A percentile compares a stretch with the other conserved stretches of the same genome.
These are phyloP conservation scores for Cucumis cinereus DNA, from an alignment of 306 rosid species.

Conservation along the genomic window DNA sequence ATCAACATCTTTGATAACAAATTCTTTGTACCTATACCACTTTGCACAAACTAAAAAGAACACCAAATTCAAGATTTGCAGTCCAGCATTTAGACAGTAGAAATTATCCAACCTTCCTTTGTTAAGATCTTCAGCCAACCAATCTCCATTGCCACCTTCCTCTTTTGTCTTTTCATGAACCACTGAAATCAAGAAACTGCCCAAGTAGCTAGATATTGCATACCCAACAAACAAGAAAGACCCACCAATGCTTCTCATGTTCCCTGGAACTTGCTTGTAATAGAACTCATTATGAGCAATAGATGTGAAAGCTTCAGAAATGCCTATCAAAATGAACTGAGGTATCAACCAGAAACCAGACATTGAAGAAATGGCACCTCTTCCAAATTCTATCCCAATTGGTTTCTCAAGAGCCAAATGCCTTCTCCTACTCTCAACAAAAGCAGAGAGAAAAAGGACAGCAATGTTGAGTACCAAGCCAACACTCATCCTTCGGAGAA, in stretches of 20 bases:
- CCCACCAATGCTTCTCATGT: conserved; percentile 30
- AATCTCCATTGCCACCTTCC: conserved; percentile 7
- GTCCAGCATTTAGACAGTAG: conserved; percentile 29
- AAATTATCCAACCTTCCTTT: too few relatives aligned
- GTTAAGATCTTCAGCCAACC: conserved; percentile 38
- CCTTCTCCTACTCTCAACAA: conserved; percentile 23
- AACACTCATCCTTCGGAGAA: conserved; percentile 29
- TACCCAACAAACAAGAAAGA: conserved; percentile 19
- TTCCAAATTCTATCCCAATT: background rate
- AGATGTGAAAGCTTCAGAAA: conserved; percentile 18
- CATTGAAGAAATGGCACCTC: conserved; percentile 25
- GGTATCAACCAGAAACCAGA: conserved; percentile 28
- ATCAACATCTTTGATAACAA: background rate
- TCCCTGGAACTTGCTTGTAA: conserved; percentile 28
- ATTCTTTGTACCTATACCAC: conserved; percentile 53
- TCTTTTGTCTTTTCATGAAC: conserved; percentile 12
- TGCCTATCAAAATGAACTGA: conserved; percentile 19
- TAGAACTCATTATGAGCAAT: conserved; percentile 20
- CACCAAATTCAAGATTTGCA: conserved; percentile 30
- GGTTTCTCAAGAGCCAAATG: conserved; percentile 9
- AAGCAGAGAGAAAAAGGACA: conserved; percentile 16
- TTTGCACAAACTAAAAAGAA: conserved; percentile 38
- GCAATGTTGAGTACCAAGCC: conserved; percentile 17
- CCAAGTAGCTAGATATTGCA: conserved; percentile 30
- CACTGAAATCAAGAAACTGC: too few relatives aligned